phyloP scores from a whole-genome alignment of 2,329 filamentous ascomycete genomes.

The Penicillium occitanis region DNA sequence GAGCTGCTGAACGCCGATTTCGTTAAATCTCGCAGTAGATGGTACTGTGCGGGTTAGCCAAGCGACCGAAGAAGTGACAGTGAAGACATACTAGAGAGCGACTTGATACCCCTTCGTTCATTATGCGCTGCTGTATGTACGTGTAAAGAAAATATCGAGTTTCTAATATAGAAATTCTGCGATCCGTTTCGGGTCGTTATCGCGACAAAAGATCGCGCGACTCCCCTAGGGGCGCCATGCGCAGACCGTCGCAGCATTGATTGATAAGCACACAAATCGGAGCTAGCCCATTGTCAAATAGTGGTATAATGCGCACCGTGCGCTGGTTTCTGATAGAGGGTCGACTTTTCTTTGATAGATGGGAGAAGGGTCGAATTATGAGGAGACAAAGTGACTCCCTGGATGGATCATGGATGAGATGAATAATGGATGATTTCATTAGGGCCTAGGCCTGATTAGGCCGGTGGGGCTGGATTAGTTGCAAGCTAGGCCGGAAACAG shows the following conservation, averaged over 20 bases:
- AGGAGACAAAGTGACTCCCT: neutral
- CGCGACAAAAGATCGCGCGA: constrained; percentile 15
- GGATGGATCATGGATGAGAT: neutral
- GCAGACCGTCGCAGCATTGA: constrained; percentile 19
- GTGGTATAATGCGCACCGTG: neutral
- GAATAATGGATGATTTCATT: constrained; percentile 12
- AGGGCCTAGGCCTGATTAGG: neutral
- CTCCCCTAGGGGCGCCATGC: constrained; percentile 19
- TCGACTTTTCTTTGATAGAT: neutral
- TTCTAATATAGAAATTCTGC: constrained; percentile 5
- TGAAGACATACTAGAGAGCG: constrained; percentile 32
- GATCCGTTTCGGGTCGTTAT: constrained; percentile 1
- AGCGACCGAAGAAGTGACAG: neutral
- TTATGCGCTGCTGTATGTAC: neutral
- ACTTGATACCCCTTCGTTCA: constrained; percentile 18
- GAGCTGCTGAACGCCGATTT: constrained; percentile 91
- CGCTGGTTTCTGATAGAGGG: neutral
- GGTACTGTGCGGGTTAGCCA: constrained; percentile 31
- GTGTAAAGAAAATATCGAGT: neutral
- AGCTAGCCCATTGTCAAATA: constrained; percentile 13
- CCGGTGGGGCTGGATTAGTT: constrained; percentile 4
- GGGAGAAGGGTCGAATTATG: neutral
- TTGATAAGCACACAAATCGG: neutral
- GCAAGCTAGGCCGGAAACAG: neutral
- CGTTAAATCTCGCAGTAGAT: constrained; percentile 71